Base-by-base conservation (phyloP, 345 rosid species). In the Firmiana major region DNA sequence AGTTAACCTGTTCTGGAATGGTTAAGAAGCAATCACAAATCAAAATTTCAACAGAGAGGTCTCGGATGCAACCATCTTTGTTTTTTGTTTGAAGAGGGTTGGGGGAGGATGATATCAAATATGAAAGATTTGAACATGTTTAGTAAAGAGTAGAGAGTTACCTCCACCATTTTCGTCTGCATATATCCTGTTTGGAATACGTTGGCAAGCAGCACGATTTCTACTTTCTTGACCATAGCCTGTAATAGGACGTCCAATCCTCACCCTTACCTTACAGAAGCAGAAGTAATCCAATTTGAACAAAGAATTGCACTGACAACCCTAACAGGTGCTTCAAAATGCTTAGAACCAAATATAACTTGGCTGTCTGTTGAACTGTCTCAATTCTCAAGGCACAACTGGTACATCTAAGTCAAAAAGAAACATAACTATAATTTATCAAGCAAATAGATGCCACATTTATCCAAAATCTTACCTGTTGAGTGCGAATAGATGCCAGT, bases 161-260 rank as follows among this genome's bases (percentile, higher is more conserved):
- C 99, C 94, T 89, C 92, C 75, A 21, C 99, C 99, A 58, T 90
- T 91, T 80, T 93, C 99, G 84, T 95, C 98, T 4, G 92, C 90
- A 79, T 82, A 93, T 66, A 87, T 58, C 84, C 85, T 90, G 79
- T 90, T 87, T 6, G 97, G 96, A 74, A 95, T 93, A 49, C 92
- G 92, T 79, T 95, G 99, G 62, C 99, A 96, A 58, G 98, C 98
- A 73, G 93, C 97, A 49, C 98, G 93, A 80, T 95, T 95, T 81
- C 97, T 88, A 55, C 91, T 90, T 85, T 95, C 99, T 77, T 93
- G 98, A 78, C 98, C 99, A 81, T 92, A 93, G 45, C 99, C 99
- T n/a, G 91, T 95, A 79, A 95, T 91, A 10, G 99, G 99, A 19
- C 94, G 88, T 83, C 99, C 99, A 82, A 95, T 93, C 87, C 99